phyloP scores from a whole-genome alignment of 768 basidiomycete genomes.

The Strobilomyces confusus region DNA sequence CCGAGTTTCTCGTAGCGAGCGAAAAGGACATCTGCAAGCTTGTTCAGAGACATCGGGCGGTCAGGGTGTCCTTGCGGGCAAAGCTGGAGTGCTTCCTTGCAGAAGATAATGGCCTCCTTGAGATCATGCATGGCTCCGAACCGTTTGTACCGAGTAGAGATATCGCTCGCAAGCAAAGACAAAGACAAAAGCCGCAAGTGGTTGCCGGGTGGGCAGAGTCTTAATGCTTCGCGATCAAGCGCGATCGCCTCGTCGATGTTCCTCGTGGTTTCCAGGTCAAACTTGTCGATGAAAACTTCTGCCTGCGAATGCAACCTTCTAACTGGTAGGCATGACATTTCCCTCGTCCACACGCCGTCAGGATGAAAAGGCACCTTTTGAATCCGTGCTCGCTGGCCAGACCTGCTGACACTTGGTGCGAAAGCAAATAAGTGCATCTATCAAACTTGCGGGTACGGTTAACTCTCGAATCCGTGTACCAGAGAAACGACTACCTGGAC shows the following conservation, averaged over 20 bases:
- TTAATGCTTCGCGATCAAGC: not conserved
- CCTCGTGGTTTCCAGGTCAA: not conserved
- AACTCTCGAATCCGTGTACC: no score
- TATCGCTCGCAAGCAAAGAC: not conserved
- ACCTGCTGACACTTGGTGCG: not conserved
- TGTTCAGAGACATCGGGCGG: no score
- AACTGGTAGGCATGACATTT: not conserved
- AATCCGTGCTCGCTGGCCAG: not conserved
- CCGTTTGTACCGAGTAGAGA: not conserved
- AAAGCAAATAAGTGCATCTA: no score
- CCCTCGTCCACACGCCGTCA: not conserved
- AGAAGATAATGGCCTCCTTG: no score
- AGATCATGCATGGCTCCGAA: not conserved
- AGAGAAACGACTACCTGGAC: no score
- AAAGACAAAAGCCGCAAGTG: not conserved
- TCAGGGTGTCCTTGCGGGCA: no score
- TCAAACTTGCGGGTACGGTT: no score
- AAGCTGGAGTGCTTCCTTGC: no score
- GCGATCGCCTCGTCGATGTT: not conserved
- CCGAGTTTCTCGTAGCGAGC: no score
- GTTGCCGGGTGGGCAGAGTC: not conserved
- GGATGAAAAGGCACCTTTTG: not conserved
- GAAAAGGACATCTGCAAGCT: no score
- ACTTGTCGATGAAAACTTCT: not conserved
- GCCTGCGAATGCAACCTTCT: not conserved